These are phyloP conservation scores for Phanerochaete carnosa DNA, from an alignment of 768 basidiomycete species.

Conservation along the genomic window DNA sequence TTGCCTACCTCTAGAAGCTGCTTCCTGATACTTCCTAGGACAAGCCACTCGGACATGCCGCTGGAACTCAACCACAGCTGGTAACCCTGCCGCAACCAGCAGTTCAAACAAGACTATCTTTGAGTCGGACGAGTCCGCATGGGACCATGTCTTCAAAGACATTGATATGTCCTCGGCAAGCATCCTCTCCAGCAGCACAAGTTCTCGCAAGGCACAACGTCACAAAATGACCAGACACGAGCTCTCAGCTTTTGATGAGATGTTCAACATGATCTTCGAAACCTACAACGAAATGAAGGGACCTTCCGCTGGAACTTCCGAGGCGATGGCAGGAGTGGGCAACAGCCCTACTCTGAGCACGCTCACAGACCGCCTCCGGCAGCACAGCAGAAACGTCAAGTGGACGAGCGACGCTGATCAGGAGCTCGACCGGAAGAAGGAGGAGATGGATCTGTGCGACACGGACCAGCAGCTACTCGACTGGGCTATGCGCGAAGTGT, in stretches of 20 bases:
- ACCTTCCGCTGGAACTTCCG: slow-evolving; percentile 3
- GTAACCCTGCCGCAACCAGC: neutral
- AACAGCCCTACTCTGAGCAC: neutral
- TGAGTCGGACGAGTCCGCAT: slow-evolving; percentile 31
- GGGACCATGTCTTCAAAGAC: slow-evolving; percentile 54
- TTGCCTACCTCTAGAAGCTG: neutral
- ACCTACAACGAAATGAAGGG: slow-evolving; percentile 33
- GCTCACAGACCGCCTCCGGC: slow-evolving; percentile 51
- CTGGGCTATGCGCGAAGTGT: slow-evolving; percentile 71
- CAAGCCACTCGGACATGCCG: neutral
- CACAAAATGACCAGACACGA: slow-evolving; percentile 71
- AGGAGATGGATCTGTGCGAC: slow-evolving; percentile 65
- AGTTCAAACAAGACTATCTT: slow-evolving; percentile 22
- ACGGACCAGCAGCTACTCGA: slow-evolving; percentile 69
- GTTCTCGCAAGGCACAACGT: slow-evolving; percentile 5
- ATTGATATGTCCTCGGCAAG: slow-evolving; percentile 31
- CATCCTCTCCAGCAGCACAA: slow-evolving; percentile 19
- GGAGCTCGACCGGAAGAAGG: slow-evolving; percentile 64
- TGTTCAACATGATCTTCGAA: slow-evolving; percentile 71
- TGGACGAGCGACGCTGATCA: slow-evolving; percentile 52
- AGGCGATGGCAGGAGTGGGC: slow-evolving; percentile 5
- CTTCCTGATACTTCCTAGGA: neutral
- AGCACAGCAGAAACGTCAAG: slow-evolving; percentile 45
- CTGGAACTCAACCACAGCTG: neutral
- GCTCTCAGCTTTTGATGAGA: slow-evolving; percentile 61